Evolutionary conservation across 441 rosid species (phyloP), one percentile per base, ranked within the genome.

Genomic region (Raphanus hybrid): DNA sequence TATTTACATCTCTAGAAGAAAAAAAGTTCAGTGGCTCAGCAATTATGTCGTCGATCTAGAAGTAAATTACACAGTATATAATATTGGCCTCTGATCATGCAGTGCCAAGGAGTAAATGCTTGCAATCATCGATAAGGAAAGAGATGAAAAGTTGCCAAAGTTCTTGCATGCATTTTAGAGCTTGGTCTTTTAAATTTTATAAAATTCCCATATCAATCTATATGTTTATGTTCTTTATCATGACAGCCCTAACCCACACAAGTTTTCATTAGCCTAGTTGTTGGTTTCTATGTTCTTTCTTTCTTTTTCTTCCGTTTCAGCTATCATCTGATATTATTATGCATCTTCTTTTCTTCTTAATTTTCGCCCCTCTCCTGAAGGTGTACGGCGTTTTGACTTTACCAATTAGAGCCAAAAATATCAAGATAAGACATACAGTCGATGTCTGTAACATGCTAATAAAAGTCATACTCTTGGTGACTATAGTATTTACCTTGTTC

Each of bases 311-410:
- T 85, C 88, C 26, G 90, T 91, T 79, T 88, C 88, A 5, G 76
- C 79, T 32, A 87, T 90, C 43, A 87, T 85, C 83, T 90, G 86
- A 74, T 57, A 57, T 20, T 57, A 8, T 87, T 79, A 58, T 83
- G 43, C 88, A 76, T 88, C 86, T 86, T 23, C 81, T 87, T 83
- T 89, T 89, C 85, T 87, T 86, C 71, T 86, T 89, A 48, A 5
- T n/a, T 12, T 48, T n/a, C 54, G 7, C 5, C 15, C 16, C 14
- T 14, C 55, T 45, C 15, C 15, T 48, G 16, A 50, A 50, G 57
- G 57, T n/a, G 57, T 14, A 50, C 15, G 57, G 57, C 57, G 18
- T 50, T 90, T 78, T 85, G 86, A 74, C 93, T 89, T 82, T 14
- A 76, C 29, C 45, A 67, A 60, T 34, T 35, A 54, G 71, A 34